Percentiles rank a stretch among this genome's conserved stretches.
Conservation (phyloP, 2,329 filamentous ascomycete species). For the Xylariaceae sp. region DNA sequence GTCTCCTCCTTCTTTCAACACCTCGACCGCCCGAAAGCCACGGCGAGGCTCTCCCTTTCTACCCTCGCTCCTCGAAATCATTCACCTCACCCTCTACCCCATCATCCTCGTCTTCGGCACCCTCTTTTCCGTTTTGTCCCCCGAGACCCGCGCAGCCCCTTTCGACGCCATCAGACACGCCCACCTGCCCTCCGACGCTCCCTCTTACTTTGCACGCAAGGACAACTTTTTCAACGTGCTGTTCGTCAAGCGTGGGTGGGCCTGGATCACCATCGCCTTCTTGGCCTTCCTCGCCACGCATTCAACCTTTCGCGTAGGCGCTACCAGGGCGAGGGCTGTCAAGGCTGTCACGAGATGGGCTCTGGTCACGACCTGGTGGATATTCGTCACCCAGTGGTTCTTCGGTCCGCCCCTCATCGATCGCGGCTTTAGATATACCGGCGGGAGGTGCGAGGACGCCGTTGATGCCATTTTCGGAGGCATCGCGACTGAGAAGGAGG, state of each 20-base stretch:
- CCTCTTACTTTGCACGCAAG: slow-evolving; percentile 91
- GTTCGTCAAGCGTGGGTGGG: slow-evolving; percentile 95
- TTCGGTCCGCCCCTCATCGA: slow-evolving; percentile 91
- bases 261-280: slow-evolving; percentile 81
- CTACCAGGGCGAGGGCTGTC: slow-evolving; percentile 35
- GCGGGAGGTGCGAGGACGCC: slow-evolving; percentile 73
- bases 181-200: slow-evolving; percentile 55
- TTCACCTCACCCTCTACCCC: slow-evolving; percentile 71
- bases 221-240: slow-evolving; percentile 86
- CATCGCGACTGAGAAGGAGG: slow-evolving; percentile 44
- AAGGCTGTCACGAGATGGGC: slow-evolving; percentile 67
- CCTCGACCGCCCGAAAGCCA: slow-evolving; percentile 8
- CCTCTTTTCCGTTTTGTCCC: slow-evolving; percentile 75
- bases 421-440: slow-evolving; percentile 82
- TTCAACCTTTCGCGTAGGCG: slow-evolving; percentile 42
- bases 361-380: slow-evolving; percentile 75
- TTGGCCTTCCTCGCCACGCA: slow-evolving; percentile 67
- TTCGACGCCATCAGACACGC: slow-evolving; percentile 64
- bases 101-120: slow-evolving; percentile 76
- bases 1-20: slow-evolving; percentile 8
- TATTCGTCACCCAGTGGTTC: slow-evolving; percentile 91
- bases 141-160: slow-evolving; percentile 60
- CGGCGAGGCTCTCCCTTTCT: slow-evolving; percentile 57
- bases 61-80: slow-evolving; percentile 65
- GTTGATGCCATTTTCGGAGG: slow-evolving; percentile 46